Evolutionary conservation across 2,329 filamentous ascomycete species (phyloP).

Genomic region (Sclerotinia glacialis): DNA sequence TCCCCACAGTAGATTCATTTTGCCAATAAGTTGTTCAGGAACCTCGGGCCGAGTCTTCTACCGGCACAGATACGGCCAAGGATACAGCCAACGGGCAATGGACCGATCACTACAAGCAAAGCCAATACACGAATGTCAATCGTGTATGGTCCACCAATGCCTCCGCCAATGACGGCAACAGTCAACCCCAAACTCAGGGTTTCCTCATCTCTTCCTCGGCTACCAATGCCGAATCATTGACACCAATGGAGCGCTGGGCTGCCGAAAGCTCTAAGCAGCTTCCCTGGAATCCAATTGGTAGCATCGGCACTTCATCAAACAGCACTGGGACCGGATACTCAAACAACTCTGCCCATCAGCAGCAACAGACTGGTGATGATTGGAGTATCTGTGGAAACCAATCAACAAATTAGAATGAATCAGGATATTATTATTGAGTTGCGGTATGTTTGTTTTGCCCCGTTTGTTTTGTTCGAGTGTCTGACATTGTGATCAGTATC

Average conservation of each 20-base stretch:
- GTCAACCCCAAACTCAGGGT: neutral
- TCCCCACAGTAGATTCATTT: neutral
- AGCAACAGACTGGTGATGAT: neutral
- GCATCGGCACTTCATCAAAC: neutral
- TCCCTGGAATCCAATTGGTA: slow-evolving; percentile 7
- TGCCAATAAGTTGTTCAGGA: neutral
- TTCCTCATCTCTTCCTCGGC: neutral
- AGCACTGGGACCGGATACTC: too few species aligned
- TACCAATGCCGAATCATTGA: neutral
- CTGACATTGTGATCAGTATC: too few species aligned
- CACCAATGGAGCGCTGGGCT: neutral
- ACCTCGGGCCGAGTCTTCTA: neutral
- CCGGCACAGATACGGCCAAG: too few species aligned
- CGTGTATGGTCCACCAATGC: neutral
- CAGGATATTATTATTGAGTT: neutral
- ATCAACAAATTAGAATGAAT: neutral
- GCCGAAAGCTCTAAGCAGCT: neutral
- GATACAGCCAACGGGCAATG: neutral
- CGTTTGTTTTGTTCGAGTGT: neutral
- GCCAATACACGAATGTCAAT: neutral
- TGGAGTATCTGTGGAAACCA: slow-evolving; percentile 13
- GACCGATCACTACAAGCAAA: neutral
- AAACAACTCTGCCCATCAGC: neutral
- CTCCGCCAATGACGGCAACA: too few species aligned
- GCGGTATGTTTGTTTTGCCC: neutral